Conservation (phyloP, 106 monocot species). For the Dactylorhiza incarnata region DNA sequence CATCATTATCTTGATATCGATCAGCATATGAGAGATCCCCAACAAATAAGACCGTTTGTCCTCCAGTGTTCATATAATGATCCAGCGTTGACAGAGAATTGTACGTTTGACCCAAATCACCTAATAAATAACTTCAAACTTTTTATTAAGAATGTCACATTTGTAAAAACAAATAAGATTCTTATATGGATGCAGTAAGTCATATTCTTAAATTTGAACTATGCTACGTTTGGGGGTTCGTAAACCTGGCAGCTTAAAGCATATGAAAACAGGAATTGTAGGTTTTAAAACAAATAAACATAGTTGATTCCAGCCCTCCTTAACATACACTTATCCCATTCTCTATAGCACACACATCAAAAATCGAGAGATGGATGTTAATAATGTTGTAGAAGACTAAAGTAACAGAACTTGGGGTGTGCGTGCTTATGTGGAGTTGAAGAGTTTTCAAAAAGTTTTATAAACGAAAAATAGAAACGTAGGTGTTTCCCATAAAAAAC, state of each 20-base stretch:
- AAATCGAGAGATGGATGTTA: too few species aligned
- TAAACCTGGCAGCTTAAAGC: neutral
- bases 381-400: too few species aligned
- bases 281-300: too few species aligned
- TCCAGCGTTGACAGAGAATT: conserved; percentile 90
- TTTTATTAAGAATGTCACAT: neutral
- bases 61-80: conserved; percentile 76
- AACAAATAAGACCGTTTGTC: conserved; percentile 73
- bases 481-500: too few species aligned
- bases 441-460: too few species aligned
- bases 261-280: too few species aligned
- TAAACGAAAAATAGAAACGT: too few species aligned
- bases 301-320: too few species aligned
- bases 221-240: neutral
- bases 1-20: conserved; percentile 66
- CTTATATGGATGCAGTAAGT: neutral
- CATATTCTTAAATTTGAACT: neutral
- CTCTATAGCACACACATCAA: too few species aligned
- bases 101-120: conserved; percentile 96
- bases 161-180: neutral
- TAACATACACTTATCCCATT: too few species aligned
- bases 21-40: conserved; percentile 98
- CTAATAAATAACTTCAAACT: conserved; percentile 18
- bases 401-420: too few species aligned
- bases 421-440: too few species aligned